phyloP scores from a whole-genome alignment of 1,139 yeast genomes.

The Lizanozyma gosingica region DNA sequence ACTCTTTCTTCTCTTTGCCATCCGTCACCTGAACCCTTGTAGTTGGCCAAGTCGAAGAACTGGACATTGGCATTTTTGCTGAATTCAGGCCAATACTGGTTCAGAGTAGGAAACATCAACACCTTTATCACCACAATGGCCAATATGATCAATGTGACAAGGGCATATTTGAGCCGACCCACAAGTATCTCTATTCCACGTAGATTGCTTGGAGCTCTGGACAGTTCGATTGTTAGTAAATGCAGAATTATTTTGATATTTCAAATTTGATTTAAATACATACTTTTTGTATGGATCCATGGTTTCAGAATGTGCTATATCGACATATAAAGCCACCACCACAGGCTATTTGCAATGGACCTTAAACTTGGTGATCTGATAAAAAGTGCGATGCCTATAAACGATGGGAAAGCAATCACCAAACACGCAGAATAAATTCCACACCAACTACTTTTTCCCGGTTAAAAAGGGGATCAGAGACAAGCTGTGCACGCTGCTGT shows the following conservation, averaged over 20 bases:
- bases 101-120: neutral
- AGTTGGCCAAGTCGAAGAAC: slow-evolving; percentile 39
- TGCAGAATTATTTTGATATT: no score
- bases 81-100: slow-evolving; percentile 13
- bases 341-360: no score
- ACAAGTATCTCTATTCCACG: neutral
- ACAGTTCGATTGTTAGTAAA: neutral
- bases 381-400: no score
- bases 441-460: no score
- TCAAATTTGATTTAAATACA: neutral
- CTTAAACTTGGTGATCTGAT: no score
- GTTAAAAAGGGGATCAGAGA: no score
- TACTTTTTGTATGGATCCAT: neutral
- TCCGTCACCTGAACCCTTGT: slow-evolving; percentile 37
- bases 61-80: slow-evolving; percentile 16
- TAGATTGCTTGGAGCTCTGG: neutral
- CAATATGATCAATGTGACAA: neutral
- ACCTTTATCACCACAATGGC: no score
- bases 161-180: neutral
- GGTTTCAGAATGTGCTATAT: neutral
- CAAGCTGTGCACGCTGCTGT: no score
- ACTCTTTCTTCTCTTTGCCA: slow-evolving; percentile 50
- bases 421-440: no score
- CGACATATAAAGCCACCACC: neutral
- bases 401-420: no score